These are phyloP conservation scores for Trichoderma sp. DNA, from an alignment of 2,329 filamentous ascomycete genomes.

Conservation along the genomic window DNA sequence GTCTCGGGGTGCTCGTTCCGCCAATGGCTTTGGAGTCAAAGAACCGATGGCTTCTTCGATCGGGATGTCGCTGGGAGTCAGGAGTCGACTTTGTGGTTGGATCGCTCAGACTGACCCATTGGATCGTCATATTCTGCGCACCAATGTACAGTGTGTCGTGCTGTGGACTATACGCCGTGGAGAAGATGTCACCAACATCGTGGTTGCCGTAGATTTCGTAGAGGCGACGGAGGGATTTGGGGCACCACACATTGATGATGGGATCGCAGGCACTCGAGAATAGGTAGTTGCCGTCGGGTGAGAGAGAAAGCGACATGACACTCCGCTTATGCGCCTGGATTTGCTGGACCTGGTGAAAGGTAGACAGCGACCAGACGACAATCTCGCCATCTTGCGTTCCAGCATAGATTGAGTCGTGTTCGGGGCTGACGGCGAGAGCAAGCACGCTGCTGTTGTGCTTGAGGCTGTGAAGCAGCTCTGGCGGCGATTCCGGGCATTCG, in stretches of 20 bases:
- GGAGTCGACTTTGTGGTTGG: conserved; percentile 59
- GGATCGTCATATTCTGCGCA: conserved; percentile 90
- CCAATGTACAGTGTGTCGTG: conserved; percentile 86
- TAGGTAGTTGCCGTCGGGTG: conserved; percentile 70
- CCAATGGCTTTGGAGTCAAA: conserved; percentile 90
- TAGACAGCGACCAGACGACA: conserved; percentile 84
- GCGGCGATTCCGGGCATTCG: conserved; percentile 36
- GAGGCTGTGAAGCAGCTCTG: conserved; percentile 73
- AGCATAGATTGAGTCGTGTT: conserved; percentile 80
- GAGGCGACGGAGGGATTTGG: conserved; percentile 70
- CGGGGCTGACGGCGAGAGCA: conserved; percentile 75
- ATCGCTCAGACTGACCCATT: conserved; percentile 81
- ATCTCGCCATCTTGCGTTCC: conserved; percentile 95
- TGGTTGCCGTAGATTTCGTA: conserved; percentile 93
- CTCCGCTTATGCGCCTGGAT: conserved; percentile 91
- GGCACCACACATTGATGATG: conserved; percentile 92
- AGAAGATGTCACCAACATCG: conserved; percentile 95
- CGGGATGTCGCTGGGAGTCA: conserved; percentile 69
- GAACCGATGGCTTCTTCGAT: conserved; percentile 79
- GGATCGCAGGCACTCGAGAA: conserved; percentile 94
- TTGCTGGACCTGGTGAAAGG: conserved; percentile 75
- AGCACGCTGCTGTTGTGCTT: conserved; percentile 79
- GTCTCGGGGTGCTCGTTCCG: conserved; percentile 74
- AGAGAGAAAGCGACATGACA: conserved; percentile 82
- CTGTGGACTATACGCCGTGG: conserved; percentile 80